phyloP scores from a whole-genome alignment of 2,329 filamentous ascomycete species.

The Emmonsia crescens region DNA sequence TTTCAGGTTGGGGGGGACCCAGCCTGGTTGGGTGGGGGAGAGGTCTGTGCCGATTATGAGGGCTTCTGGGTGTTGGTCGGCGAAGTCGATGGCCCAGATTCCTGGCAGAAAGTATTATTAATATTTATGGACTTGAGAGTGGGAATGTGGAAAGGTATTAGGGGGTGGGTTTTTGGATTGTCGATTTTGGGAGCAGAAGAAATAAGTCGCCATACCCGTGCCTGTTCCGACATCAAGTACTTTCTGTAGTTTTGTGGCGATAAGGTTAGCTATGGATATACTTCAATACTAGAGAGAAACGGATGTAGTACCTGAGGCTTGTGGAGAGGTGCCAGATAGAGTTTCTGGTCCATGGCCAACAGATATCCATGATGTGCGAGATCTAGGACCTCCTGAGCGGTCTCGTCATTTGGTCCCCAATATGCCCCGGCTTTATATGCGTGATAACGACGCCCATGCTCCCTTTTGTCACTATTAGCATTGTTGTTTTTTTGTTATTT shows the following conservation, averaged over 20 bases:
- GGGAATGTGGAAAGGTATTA: neutral
- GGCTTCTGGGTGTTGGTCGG: conserved; percentile 1
- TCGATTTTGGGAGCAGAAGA: too few species aligned
- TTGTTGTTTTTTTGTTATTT: neutral
- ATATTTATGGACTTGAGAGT: neutral
- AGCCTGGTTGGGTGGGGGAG: conserved; percentile 54
- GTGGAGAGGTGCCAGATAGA: conserved; percentile 36
- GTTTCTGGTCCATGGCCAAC: conserved; percentile 36
- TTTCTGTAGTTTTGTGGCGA: conserved; percentile 14
- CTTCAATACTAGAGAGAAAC: neutral
- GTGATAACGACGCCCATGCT: neutral
- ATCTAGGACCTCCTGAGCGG: conserved; percentile 13
- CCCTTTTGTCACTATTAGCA: neutral
- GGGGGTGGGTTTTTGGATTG: neutral
- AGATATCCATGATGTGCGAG: conserved; percentile 32
- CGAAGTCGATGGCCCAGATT: conserved; percentile 16
- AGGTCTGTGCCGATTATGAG: conserved; percentile 36
- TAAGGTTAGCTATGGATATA: neutral
- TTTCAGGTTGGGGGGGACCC: conserved; percentile 60
- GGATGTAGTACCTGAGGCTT: conserved; percentile 19
- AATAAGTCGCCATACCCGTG: neutral
- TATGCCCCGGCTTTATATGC: neutral
- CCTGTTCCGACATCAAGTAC: conserved; percentile 40
- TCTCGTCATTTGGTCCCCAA: conserved; percentile 11
- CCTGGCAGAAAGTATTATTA: neutral